Base-by-base conservation (phyloP, 2,329 filamentous ascomycete genomes). In the Paracoccidioides brasiliensis region DNA sequence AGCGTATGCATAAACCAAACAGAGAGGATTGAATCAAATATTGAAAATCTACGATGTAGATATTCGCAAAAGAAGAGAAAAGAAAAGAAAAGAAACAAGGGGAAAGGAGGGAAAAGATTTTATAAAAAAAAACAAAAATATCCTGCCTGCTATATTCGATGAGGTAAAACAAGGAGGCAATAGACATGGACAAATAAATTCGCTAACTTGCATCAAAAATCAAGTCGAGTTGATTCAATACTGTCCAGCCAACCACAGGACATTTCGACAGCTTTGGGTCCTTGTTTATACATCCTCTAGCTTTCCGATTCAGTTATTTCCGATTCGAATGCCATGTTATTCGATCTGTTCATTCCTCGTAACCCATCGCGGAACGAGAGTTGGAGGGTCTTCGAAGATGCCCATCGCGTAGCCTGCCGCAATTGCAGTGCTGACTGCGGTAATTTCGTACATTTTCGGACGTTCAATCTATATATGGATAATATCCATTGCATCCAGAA, bases 401-500 rank as follows among this genome's bases (percentile, higher is more conserved):
- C 80, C 84, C 10, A 87, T 82, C 7, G 89, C 88, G 57, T 95
- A 82, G n/a, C 87, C 90, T 7, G 90, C 90, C 14, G 90, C 88
- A 63, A 95, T 91, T 50, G 90, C 90, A 12, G 90, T 89, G 32
- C 90, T 90, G 2, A 95, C 79, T 0, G 89, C 86, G 1, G 90
- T 95, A 3, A 89, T 94, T 74, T 95, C 90, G 56, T 87, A 84
- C 90, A 95, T 95, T 55, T 82, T 79, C 0, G 90, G 90, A 30
- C 90, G 83, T 68, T 90, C 82, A 58, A 95, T 86, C 33, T 84
- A 85, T 62, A 95, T 93, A 55, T 83, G 82, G 63, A 86, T 88
- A 52, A 95, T 80, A 72, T 95, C 85, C 90, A 95, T 95, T 59
- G 90, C 88, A 66, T 93, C 85, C 30, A 95, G 80, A 64, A 95